Conservation (phyloP, 768 basidiomycete genomes). For the Tylopilus cervinicoccineus region DNA sequence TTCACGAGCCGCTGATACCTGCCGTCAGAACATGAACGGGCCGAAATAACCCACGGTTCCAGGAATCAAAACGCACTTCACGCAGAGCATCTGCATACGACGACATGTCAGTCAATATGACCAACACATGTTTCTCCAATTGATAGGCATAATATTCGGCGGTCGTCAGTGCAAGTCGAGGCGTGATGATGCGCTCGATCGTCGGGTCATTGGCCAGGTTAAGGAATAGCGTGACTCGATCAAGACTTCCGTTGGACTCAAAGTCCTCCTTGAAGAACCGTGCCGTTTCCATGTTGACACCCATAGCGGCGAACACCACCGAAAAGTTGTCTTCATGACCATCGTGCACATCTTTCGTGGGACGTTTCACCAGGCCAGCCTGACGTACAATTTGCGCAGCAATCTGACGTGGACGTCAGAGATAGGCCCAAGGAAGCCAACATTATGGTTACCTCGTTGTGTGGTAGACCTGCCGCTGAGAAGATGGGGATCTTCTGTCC, state of each 20-base stretch:
- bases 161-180: constrained; percentile 94
- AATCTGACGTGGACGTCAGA: constrained; percentile 55
- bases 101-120: constrained; percentile 99
- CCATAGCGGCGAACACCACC: constrained; percentile 99
- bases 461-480: constrained; percentile 96
- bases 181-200: constrained; percentile 99
- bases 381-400: constrained; percentile 99
- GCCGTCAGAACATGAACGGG: constrained; percentile 10
- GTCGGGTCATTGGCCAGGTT: constrained; percentile 99
- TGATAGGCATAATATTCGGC: constrained; percentile 99
- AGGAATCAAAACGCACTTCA: constrained; percentile 53
- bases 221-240: constrained; percentile 96
- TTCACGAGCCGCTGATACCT: constrained; percentile 95
- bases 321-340: constrained; percentile 99
- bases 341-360: constrained; percentile 96
- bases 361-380: constrained; percentile 93
- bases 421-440: constrained; percentile 19
- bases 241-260: constrained; percentile 96
- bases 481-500: constrained; percentile 99
- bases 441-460: constrained; percentile 75
- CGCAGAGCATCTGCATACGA: constrained; percentile 96
- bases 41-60: constrained; percentile 9
- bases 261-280: constrained; percentile 99
- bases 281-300: constrained; percentile 99
- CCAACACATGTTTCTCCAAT: constrained; percentile 98